These are phyloP conservation scores for Gyromitra esculenta DNA, from an alignment of 2,329 filamentous ascomycete genomes.

Conservation along the genomic window DNA sequence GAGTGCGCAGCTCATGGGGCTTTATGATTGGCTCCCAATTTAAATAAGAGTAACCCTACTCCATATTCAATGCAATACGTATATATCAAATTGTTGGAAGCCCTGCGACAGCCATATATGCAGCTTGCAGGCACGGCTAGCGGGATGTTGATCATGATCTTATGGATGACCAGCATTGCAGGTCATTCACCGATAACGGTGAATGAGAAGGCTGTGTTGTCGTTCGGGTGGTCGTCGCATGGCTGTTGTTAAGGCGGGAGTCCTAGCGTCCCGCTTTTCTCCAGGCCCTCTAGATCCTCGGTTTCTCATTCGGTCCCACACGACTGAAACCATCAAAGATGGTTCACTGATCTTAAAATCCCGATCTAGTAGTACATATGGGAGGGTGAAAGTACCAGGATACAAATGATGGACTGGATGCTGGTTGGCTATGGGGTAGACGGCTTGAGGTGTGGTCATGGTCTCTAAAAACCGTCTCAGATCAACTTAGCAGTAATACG, in stretches of 20 bases:
- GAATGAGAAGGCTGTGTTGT: background rate
- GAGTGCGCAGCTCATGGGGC: background rate
- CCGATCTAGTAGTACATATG: background rate
- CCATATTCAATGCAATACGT: background rate
- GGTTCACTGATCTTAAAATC: constrained; percentile 4
- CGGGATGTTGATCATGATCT: background rate
- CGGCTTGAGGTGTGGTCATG: background rate
- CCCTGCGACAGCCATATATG: background rate
- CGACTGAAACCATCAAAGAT: constrained; percentile 1
- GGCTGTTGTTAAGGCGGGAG: background rate
- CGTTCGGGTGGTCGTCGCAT: background rate
- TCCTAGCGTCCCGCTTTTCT: background rate
- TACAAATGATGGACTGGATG: background rate
- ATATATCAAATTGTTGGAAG: background rate
- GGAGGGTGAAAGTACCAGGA: background rate
- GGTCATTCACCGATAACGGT: background rate
- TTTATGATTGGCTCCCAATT: constrained; percentile 8
- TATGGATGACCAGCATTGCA: background rate
- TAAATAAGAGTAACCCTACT: constrained; percentile 2
- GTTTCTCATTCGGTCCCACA: background rate
- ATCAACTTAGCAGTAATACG: background rate
- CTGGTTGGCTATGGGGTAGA: background rate
- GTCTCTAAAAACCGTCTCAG: background rate
- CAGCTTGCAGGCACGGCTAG: background rate
- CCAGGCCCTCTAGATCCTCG: background rate